These are phyloP conservation scores for Beauveria pseudobassiana DNA, from an alignment of 2,329 filamentous ascomycete genomes.

Conservation along the genomic window DNA sequence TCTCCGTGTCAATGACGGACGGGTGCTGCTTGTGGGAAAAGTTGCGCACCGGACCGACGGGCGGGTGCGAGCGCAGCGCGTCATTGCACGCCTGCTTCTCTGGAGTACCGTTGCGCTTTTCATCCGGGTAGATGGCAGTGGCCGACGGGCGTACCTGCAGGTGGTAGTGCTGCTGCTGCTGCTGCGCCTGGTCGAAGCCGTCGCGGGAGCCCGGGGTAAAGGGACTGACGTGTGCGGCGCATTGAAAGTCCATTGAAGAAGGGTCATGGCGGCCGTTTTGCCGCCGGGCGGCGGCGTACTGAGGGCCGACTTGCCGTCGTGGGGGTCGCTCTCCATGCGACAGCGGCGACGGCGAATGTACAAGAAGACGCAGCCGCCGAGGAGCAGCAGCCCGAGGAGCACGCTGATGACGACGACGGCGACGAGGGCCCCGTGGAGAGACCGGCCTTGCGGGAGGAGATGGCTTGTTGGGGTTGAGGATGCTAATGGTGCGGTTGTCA, in stretches of 20 bases:
- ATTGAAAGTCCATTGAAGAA: slow-evolving; percentile 42
- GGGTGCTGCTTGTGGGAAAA: slow-evolving; percentile 9
- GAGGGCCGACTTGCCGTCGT: slow-evolving; percentile 1
- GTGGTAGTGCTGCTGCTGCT: slow-evolving; percentile 18
- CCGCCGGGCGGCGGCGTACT: slow-evolving; percentile 11
- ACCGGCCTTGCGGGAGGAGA: neutral
- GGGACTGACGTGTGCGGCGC: slow-evolving; percentile 38
- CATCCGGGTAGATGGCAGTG: too few relatives aligned
- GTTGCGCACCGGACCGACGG: neutral
- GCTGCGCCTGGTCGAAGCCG: slow-evolving; percentile 15
- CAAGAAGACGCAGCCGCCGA: slow-evolving; percentile 35
- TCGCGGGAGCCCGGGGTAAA: slow-evolving; percentile 31
- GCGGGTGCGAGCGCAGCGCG: slow-evolving; percentile 7
- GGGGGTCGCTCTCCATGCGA: slow-evolving; percentile 11
- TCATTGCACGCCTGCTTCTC: neutral
- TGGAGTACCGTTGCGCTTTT: too few relatives aligned
- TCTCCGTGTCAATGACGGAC: neutral
- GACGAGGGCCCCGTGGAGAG: slow-evolving; percentile 22
- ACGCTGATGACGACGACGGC: slow-evolving; percentile 38
- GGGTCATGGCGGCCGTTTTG: slow-evolving; percentile 14
- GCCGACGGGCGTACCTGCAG: neutral
- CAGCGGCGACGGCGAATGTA: slow-evolving; percentile 40
- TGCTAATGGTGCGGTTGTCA: slow-evolving; percentile 16
- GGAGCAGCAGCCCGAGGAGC: slow-evolving; percentile 25
- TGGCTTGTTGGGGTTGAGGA: neutral